Evolutionary conservation across 805 yeast species (phyloP).

Genomic region (Nakazawaea peltata): DNA sequence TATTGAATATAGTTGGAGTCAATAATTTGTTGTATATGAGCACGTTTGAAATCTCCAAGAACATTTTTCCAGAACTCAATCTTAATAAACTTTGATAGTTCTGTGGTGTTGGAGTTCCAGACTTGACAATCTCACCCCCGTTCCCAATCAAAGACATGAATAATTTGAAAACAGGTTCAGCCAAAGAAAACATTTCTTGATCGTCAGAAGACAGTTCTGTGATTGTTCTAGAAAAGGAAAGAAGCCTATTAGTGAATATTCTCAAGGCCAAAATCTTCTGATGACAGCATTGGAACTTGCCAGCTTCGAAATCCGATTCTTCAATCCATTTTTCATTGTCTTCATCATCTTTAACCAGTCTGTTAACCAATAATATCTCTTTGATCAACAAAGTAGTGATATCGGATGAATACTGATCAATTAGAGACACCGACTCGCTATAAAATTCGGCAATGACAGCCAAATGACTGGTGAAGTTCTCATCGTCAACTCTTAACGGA

Average conservation of each 20-base stretch:
- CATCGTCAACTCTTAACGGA: constrained; percentile 37
- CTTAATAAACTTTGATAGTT: constrained; percentile 54
- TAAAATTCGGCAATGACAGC: constrained; percentile 55
- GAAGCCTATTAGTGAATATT: constrained; percentile 13
- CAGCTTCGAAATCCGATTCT: constrained; percentile 29
- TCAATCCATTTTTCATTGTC: constrained; percentile 35
- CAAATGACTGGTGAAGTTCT: constrained; percentile 45
- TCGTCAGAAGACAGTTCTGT: constrained; percentile 16
- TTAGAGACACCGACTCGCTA: constrained; percentile 33
- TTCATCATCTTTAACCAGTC: constrained; percentile 20
- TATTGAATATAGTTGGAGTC: constrained; percentile 40
- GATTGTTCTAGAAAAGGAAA: not conserved
- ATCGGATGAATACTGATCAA: constrained; percentile 48
- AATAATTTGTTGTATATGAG: constrained; percentile 46
- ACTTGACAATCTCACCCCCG: constrained; percentile 67
- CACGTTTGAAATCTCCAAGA: constrained; percentile 56
- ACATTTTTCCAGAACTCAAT: constrained; percentile 55
- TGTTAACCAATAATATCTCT: constrained; percentile 50
- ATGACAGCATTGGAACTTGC: constrained; percentile 25
- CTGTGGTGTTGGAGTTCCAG: constrained; percentile 53
- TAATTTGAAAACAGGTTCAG: constrained; percentile 60
- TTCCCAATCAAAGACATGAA: constrained; percentile 59
- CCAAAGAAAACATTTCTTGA: constrained; percentile 31
- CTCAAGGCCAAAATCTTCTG: constrained; percentile 32
- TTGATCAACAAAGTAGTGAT: constrained; percentile 54